Evolutionary conservation across 345 rosid species (phyloP), one percentile per base, ranked within the genome.

Genomic region (Dovyalis caffra): DNA sequence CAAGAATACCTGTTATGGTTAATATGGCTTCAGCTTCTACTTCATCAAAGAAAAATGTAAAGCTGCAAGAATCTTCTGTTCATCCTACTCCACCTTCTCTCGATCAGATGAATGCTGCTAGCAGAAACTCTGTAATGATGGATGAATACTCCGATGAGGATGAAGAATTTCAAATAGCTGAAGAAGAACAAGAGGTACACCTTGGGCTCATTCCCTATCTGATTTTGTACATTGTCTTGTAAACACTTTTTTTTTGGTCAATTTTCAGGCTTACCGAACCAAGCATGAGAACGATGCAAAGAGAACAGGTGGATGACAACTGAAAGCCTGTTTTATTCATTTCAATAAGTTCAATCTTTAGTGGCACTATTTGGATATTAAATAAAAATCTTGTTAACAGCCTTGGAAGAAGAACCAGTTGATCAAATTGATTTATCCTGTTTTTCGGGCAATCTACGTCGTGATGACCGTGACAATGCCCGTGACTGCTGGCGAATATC

Each of bases 121-220:
- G 87, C 79, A 86, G 95, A 80, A 83, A 90, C 85, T 96, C 98
- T 73, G 81, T 74, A 72, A 78, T 86, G 84, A 79, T 90, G 88
- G 98, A 96, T 83, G 98, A 93, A 82, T 89, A 84, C 71, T 90
- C 98, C 28, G 98, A 96, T 38, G 97, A 94, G 65, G 99, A 95
- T 83, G 99, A 95, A 66, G 99, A 95, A 77, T 90, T 84, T 81
- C 98, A 88, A 83, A 80, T 91, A 69, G 88, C 97, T 69, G 98
- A 93, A 71, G 84, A 92, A 73, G 99, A 93, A 69, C 95, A 88
- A 83, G 97, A 93, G 93, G 99, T 96, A 78, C 33, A 76, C 32
- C 61, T 76, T 67, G n/a, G 69, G 29, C 72, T 64, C 34, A 62
- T 58, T 74, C 45, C 29, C 29, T 64, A 5, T 29, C 31, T 68